phyloP scores from a whole-genome alignment of 139 green algal genomes.

The Chlamydomonas sp. region DNA sequence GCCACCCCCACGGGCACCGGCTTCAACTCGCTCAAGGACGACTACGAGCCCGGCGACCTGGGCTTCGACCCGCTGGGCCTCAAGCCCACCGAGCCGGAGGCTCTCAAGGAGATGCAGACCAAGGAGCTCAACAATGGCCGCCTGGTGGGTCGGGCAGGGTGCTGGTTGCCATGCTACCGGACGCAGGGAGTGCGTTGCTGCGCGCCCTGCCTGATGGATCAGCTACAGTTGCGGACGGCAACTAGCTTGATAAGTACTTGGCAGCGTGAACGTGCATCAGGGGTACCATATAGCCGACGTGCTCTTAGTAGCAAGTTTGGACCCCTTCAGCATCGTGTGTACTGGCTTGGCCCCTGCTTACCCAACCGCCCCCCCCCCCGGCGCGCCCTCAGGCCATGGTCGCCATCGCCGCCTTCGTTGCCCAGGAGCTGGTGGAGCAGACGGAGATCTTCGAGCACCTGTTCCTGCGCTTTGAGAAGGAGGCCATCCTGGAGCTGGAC shows the following conservation, averaged over 20 bases:
- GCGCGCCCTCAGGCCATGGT: slow-evolving; percentile 73
- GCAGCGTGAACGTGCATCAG: too few relatives aligned
- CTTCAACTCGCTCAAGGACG: slow-evolving; percentile 70
- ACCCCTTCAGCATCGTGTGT: not conserved
- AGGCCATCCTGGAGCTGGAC: slow-evolving; percentile 50
- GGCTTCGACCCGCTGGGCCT: slow-evolving; percentile 85
- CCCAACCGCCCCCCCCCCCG: too few relatives aligned
- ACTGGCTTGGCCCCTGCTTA: not conserved
- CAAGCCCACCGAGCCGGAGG: slow-evolving; percentile 57
- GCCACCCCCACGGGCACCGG: slow-evolving; percentile 62
- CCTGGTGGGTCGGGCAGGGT: too few relatives aligned
- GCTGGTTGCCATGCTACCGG: too few relatives aligned
- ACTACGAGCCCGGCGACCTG: slow-evolving; percentile 76
- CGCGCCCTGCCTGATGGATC: too few relatives aligned
- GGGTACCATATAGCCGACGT: too few relatives aligned
- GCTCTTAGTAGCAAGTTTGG: too few relatives aligned
- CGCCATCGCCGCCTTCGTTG: slow-evolving; percentile 77
- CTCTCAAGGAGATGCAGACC: slow-evolving; percentile 73
- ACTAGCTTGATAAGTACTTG: too few relatives aligned
- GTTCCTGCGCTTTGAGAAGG: slow-evolving; percentile 54
- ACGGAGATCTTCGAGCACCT: slow-evolving; percentile 61
- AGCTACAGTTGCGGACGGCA: too few relatives aligned
- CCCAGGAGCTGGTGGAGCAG: slow-evolving; percentile 65
- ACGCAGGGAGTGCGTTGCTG: too few relatives aligned
- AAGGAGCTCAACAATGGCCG: slow-evolving; percentile 91